Evolutionary conservation across 2,329 filamentous ascomycete species (phyloP).

Genomic region (Aspergillus cejpii): DNA sequence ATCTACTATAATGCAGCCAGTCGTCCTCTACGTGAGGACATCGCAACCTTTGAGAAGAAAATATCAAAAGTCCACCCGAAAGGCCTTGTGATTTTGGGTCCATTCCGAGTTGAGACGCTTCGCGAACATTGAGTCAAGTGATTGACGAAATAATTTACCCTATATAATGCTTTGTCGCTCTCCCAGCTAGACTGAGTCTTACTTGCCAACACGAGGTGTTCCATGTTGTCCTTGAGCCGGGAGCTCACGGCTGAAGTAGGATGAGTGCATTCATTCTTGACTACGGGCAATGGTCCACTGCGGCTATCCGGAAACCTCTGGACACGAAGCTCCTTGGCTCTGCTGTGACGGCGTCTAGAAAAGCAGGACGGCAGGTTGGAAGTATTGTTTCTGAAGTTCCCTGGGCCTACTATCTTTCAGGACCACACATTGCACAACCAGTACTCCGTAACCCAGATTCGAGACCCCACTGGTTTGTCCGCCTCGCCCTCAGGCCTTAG

Average conservation of each 20-base stretch:
- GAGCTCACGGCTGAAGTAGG: too few relatives aligned
- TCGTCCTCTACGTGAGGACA: not conserved
- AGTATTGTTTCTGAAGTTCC: not conserved
- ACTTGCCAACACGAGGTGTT: not conserved
- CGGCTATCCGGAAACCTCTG: too few relatives aligned
- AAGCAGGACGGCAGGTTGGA: too few relatives aligned
- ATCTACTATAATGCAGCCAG: not conserved
- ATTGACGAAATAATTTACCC: not conserved
- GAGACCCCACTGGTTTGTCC: constrained; percentile 8
- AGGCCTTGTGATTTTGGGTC: not conserved
- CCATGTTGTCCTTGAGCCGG: not conserved
- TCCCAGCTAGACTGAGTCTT: not conserved
- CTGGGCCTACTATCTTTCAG: not conserved
- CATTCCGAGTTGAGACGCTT: not conserved
- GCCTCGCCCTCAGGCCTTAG: too few relatives aligned
- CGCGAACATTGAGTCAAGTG: not conserved
- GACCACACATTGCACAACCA: not conserved
- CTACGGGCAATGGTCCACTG: too few relatives aligned
- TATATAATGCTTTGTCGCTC: not conserved
- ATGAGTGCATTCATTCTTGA: too few relatives aligned
- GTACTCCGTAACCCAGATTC: too few relatives aligned
- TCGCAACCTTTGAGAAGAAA: not conserved
- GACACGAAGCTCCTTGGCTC: too few relatives aligned
- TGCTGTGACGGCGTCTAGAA: too few relatives aligned
- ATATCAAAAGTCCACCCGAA: too few relatives aligned